Percentiles rank a stretch among this genome's conserved stretches.
Conservation (phyloP, 176 grass and related monocot species). For the Leersia perrieri region DNA sequence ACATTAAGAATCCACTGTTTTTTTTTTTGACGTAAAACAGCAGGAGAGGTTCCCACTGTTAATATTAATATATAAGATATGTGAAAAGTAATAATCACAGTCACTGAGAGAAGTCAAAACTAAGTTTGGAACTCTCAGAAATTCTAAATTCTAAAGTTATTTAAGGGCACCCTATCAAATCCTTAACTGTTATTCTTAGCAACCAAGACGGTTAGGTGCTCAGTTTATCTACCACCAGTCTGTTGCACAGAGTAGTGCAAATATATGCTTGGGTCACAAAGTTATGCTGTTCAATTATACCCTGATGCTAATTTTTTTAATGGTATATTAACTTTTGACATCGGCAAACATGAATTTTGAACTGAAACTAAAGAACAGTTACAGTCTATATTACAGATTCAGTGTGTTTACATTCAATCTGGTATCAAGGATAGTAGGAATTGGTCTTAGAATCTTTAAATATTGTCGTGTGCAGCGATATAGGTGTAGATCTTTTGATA, state of each 20-base stretch:
- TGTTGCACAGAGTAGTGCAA: neutral
- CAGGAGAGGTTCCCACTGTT: no score
- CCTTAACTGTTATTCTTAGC: neutral
- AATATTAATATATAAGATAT: no score
- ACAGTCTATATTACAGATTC: neutral
- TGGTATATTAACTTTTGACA: neutral
- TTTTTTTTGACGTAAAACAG: no score
- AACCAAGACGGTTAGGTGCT: neutral
- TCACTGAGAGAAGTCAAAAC: neutral
- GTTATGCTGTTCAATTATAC: neutral
- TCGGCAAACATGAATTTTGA: neutral
- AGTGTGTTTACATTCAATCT: neutral
- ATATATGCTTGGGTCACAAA: neutral
- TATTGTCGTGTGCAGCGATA: neutral
- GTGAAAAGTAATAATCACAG: neutral
- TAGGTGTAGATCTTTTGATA: neutral
- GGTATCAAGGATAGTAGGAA: neutral
- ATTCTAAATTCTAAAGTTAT: neutral
- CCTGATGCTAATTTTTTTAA: neutral
- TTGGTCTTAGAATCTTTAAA: neutral
- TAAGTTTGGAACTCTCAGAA: neutral
- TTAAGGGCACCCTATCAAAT: neutral
- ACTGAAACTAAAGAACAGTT: constrained; percentile 14
- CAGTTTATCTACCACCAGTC: neutral
- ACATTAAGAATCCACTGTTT: neutral